These are phyloP conservation scores for Infundibulicybe gibba DNA, from an alignment of 768 basidiomycete species.

Conservation along the genomic window DNA sequence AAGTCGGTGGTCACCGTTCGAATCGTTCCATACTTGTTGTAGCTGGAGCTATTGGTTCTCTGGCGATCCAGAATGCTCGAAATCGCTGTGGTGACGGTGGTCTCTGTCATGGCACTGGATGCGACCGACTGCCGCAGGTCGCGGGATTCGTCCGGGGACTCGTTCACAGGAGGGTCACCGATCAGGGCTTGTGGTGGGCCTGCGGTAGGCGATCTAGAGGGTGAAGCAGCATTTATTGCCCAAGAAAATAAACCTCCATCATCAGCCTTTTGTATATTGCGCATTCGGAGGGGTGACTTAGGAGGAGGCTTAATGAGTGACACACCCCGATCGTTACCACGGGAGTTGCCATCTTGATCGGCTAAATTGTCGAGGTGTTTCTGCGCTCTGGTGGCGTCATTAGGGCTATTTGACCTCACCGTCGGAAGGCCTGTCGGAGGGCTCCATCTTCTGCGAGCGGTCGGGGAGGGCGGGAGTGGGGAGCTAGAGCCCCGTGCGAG, in stretches of 20 bases:
- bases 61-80: slow-evolving; percentile 60
- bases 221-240: slow-evolving; percentile 23
- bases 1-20: slow-evolving; percentile 81
- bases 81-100: slow-evolving; percentile 41
- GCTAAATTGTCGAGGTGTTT: slow-evolving; percentile 10
- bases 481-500: slow-evolving; percentile 35
- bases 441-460: slow-evolving; percentile 42
- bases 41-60: slow-evolving; percentile 30
- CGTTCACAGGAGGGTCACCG: slow-evolving; percentile 34
- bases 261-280: slow-evolving; percentile 18
- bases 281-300: slow-evolving; percentile 53
- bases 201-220: slow-evolving; percentile 23
- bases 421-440: slow-evolving; percentile 49
- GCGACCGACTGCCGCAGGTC: slow-evolving; percentile 56
- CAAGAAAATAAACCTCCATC: slow-evolving; percentile 27
- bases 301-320: slow-evolving; percentile 31
- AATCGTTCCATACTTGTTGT: slow-evolving; percentile 73
- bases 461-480: slow-evolving; percentile 31
- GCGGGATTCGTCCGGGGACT: slow-evolving; percentile 21
- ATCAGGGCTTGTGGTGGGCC: slow-evolving; percentile 30
- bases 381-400: slow-evolving; percentile 25
- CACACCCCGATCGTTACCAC: slow-evolving; percentile 30
- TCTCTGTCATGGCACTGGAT: slow-evolving; percentile 59
- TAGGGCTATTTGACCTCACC: slow-evolving; percentile 55
- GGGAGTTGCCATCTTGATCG: slow-evolving; percentile 13